A percentile compares a stretch with the other conserved stretches of the same genome.
These are phyloP conservation scores for Camillea tinctor DNA, from an alignment of 2,329 filamentous ascomycete species.

Conservation along the genomic window DNA sequence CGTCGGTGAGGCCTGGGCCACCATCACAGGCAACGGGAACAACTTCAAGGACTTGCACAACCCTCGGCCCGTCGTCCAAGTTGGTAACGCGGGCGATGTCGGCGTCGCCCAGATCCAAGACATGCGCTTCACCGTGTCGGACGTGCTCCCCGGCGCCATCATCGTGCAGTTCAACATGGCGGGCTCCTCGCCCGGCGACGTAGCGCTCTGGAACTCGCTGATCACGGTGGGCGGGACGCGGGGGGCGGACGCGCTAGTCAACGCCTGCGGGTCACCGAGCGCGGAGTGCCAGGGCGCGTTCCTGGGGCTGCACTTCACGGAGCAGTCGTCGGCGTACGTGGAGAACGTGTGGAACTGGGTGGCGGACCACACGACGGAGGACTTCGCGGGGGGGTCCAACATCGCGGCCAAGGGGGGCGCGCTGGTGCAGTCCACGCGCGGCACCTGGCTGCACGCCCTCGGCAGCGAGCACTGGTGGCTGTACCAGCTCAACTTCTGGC, in stretches of 20 bases:
- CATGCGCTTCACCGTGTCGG: slow-evolving; percentile 61
- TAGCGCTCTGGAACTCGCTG: slow-evolving; percentile 36
- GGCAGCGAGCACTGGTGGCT: slow-evolving; percentile 57
- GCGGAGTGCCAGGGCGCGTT: slow-evolving; percentile 45
- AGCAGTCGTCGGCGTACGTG: slow-evolving; percentile 47
- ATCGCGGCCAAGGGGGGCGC: slow-evolving; percentile 50
- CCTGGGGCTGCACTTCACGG: slow-evolving; percentile 47
- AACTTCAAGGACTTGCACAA: slow-evolving; percentile 49
- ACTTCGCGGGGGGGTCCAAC: slow-evolving; percentile 45
- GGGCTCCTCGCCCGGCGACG: slow-evolving; percentile 32
- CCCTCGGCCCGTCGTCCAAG: slow-evolving; percentile 56
- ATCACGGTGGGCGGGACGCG: slow-evolving; percentile 38
- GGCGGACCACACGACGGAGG: slow-evolving; percentile 49
- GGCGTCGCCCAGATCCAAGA: slow-evolving; percentile 65
- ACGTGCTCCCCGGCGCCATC: slow-evolving; percentile 59
- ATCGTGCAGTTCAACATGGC: slow-evolving; percentile 49
- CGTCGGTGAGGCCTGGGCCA: slow-evolving; percentile 52
- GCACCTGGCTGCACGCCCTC: slow-evolving; percentile 52
- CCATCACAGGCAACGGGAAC: slow-evolving; percentile 50
- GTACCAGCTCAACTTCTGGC: slow-evolving; percentile 56
- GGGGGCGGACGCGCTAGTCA: slow-evolving; percentile 29
- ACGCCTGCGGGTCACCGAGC: slow-evolving; percentile 30
- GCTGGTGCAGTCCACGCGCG: slow-evolving; percentile 44
- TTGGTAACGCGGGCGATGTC: slow-evolving; percentile 56
- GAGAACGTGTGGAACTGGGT: slow-evolving; percentile 56